These are phyloP conservation scores for Nicotiana tabacum DNA, from an alignment of 257 asterid species.

Conservation along the genomic window DNA sequence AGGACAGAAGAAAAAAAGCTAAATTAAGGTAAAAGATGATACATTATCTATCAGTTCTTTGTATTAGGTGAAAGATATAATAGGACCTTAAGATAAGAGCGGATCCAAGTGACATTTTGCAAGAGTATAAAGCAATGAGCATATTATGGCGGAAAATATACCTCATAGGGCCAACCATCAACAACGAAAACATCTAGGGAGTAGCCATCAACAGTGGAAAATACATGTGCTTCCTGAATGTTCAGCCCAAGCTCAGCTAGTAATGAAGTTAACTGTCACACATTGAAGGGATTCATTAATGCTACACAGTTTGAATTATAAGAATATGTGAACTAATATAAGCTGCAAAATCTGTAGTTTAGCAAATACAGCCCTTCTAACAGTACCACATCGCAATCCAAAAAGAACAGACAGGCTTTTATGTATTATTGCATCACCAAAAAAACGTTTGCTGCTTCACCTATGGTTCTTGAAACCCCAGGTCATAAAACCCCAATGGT, in stretches of 20 bases:
- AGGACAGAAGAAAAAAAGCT: background rate
- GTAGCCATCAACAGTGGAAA: constrained; percentile 91
- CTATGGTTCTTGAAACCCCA: background rate
- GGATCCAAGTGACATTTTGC: background rate
- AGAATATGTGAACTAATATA: background rate
- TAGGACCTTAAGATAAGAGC: background rate
- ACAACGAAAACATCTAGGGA: constrained; percentile 96
- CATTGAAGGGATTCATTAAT: background rate
- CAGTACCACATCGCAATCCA: background rate
- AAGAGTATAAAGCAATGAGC: background rate
- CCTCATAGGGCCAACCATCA: constrained; percentile 97
- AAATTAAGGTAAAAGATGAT: background rate
- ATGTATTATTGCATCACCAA: background rate
- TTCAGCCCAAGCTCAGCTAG: constrained; percentile 90
- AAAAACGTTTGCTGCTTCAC: background rate
- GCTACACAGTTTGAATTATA: background rate
- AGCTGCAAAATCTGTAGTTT: background rate
- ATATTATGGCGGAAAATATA: constrained; percentile 22
- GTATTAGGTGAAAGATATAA: background rate
- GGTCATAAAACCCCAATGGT: background rate
- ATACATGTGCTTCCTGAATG: constrained; percentile 98
- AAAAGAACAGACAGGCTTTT: background rate
- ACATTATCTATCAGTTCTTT: background rate
- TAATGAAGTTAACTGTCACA: constrained; percentile 83
- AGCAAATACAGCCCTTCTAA: background rate